These are phyloP conservation scores for Picochlorum costavermella DNA, from an alignment of 139 green algal genomes.

Conservation along the genomic window DNA sequence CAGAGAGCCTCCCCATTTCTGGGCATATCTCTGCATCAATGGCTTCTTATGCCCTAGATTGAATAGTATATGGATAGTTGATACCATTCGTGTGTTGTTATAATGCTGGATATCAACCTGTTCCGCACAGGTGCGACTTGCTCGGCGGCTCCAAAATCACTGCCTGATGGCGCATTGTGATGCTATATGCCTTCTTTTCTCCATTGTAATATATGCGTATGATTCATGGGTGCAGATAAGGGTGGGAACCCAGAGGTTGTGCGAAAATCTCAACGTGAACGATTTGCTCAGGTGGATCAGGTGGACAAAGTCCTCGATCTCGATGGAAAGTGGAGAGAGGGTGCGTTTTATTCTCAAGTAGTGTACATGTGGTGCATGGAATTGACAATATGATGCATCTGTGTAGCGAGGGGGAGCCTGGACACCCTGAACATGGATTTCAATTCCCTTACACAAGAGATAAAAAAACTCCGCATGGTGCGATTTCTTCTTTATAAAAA, in stretches of 20 bases:
- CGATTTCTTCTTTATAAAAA: background rate
- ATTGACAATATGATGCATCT: background rate
- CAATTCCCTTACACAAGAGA: slow-evolving; percentile 88
- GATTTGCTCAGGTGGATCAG: slow-evolving; percentile 69
- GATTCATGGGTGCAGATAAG: slow-evolving; percentile 61
- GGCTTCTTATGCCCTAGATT: too few species aligned
- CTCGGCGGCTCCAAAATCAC: background rate
- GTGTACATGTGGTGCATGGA: background rate
- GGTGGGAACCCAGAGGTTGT: slow-evolving; percentile 90
- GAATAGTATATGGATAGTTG: too few species aligned
- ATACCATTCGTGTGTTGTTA: background rate
- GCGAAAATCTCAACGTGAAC: slow-evolving; percentile 79
- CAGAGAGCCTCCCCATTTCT: too few species aligned
- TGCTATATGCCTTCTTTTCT: background rate
- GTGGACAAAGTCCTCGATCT: slow-evolving; percentile 91
- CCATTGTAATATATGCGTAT: background rate
- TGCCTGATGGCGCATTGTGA: background rate
- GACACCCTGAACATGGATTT: slow-evolving; percentile 85
- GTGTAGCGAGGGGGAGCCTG: slow-evolving; percentile 63
- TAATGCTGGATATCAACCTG: slow-evolving; percentile 96
- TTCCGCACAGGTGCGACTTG: slow-evolving; percentile 64
- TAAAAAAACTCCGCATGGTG: slow-evolving; percentile 45
- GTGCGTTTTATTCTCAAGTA: slow-evolving; percentile 21
- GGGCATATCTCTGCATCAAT: too few species aligned
- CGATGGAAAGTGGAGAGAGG: slow-evolving; percentile 78